phyloP scores from a whole-genome alignment of 2,329 filamentous ascomycete genomes.

The Blastomyces silverae region DNA sequence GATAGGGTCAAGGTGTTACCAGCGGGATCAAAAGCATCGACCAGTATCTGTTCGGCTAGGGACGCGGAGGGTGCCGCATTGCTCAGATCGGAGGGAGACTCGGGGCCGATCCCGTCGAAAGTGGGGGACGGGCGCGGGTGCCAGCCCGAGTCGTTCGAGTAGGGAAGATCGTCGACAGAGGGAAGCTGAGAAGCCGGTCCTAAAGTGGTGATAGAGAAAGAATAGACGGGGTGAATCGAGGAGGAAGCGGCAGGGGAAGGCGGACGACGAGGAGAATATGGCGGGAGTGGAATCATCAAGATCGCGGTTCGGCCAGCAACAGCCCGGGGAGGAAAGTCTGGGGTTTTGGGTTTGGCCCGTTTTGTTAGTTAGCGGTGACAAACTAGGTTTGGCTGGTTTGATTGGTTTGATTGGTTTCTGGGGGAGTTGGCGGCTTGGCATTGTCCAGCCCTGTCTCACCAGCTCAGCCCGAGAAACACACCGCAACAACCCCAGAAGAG shows the following conservation, averaged over 20 bases:
- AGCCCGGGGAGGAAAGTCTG: conserved; percentile 7
- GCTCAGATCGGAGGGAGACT: not conserved
- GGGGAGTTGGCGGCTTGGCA: not conserved
- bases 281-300: conserved; percentile 5
- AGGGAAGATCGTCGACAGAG: conserved; percentile 5
- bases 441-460: not conserved
- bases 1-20: not conserved
- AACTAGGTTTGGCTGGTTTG: not conserved
- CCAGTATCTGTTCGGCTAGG: conserved; percentile 5
- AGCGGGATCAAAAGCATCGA: not conserved
- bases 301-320: not conserved
- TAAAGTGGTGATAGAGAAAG: not conserved
- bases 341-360: conserved; percentile 2
- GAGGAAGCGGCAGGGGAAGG: not conserved
- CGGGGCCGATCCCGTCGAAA: not conserved
- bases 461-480: not conserved
- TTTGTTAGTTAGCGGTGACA: not conserved
- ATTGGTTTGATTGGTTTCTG: not conserved
- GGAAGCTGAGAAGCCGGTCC: not conserved
- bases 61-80: not conserved
- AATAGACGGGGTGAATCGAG: not conserved
- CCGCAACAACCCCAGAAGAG: not conserved
- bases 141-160: not conserved
- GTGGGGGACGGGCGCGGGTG: not conserved
- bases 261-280: not conserved